Evolutionary conservation across 2,329 filamentous ascomycete genomes (phyloP).

Genomic region (Teratosphaeria zuluensis): DNA sequence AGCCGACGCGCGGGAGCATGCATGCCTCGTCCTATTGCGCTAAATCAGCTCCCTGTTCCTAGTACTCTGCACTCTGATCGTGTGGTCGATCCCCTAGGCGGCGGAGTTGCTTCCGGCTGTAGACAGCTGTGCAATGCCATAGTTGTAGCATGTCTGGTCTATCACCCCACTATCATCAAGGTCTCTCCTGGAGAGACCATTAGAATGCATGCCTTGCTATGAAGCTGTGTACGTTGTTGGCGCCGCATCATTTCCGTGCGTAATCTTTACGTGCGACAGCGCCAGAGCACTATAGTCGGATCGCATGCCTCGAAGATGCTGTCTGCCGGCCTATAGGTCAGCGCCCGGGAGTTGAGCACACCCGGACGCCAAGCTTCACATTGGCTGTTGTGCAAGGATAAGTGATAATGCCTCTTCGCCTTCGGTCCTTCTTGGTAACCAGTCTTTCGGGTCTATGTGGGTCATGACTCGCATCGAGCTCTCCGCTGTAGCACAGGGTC

Average conservation of each 20-base stretch:
- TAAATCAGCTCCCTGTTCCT: not conserved
- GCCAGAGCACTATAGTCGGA: no score
- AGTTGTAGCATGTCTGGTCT: not conserved
- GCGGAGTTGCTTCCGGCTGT: not conserved
- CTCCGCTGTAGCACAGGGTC: not conserved
- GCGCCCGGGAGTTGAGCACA: not conserved
- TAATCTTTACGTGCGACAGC: no score
- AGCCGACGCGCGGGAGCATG: not conserved
- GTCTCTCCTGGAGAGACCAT: not conserved
- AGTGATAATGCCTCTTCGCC: not conserved
- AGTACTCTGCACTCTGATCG: not conserved
- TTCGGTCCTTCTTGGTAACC: not conserved
- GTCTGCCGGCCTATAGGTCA: not conserved
- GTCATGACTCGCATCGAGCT: not conserved
- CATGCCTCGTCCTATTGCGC: not conserved
- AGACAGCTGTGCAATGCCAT: not conserved
- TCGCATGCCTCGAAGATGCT: no score
- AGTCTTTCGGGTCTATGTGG: not conserved
- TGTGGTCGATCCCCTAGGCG: not conserved
- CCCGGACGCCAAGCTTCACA: not conserved
- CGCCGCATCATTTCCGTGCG: no score
- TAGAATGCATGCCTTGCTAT: no score
- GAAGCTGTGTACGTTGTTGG: no score
- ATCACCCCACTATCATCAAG: not conserved
- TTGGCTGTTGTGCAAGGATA: not conserved